phyloP scores from a whole-genome alignment of 805 yeast genomes.

The Dipodascopsis uninucleata region DNA sequence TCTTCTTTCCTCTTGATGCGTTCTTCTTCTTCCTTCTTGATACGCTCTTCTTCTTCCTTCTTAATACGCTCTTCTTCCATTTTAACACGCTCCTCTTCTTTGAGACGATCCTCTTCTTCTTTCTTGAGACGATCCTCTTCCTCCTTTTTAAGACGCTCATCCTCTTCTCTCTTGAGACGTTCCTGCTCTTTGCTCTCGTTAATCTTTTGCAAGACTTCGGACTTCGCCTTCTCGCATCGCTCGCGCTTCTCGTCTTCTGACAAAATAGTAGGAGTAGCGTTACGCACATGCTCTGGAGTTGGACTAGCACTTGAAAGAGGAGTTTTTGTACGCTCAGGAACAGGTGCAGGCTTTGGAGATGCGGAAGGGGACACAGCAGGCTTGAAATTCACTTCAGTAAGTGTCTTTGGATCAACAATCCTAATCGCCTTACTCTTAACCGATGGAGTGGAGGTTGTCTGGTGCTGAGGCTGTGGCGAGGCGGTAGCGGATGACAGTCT shows the following conservation, averaged over 20 bases:
- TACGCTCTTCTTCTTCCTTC: constrained; percentile 26
- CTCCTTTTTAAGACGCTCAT: constrained; percentile 10
- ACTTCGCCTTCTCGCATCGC: constrained; percentile 18
- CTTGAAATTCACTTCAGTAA: constrained; percentile 22
- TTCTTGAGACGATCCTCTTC: constrained; percentile 13
- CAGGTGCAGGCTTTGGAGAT: constrained; percentile 2
- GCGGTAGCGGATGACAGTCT: constrained; percentile 9
- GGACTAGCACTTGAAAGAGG: constrained; percentile 11
- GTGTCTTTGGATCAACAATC: constrained; percentile 28
- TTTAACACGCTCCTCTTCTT: constrained; percentile 13
- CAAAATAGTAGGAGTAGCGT: constrained; percentile 20
- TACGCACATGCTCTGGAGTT: constrained; percentile 11
- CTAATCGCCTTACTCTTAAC: constrained; percentile 26
- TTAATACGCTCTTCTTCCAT: constrained; percentile 18
- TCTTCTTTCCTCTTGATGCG: constrained; percentile 7
- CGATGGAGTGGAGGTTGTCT: constrained; percentile 8
- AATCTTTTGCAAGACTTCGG: constrained; percentile 20
- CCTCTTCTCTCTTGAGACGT: constrained; percentile 15
- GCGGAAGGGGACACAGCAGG: constrained; percentile 9
- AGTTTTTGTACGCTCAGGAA: constrained; percentile 12
- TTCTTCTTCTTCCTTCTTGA: constrained; percentile 25
- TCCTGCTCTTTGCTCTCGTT: constrained; percentile 7
- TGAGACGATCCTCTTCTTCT: constrained; percentile 5
- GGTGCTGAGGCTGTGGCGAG: constrained; percentile 7
- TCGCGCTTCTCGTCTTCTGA: constrained; percentile 28